phyloP scores from a whole-genome alignment of 768 basidiomycete genomes.

The Mycena galericulata region DNA sequence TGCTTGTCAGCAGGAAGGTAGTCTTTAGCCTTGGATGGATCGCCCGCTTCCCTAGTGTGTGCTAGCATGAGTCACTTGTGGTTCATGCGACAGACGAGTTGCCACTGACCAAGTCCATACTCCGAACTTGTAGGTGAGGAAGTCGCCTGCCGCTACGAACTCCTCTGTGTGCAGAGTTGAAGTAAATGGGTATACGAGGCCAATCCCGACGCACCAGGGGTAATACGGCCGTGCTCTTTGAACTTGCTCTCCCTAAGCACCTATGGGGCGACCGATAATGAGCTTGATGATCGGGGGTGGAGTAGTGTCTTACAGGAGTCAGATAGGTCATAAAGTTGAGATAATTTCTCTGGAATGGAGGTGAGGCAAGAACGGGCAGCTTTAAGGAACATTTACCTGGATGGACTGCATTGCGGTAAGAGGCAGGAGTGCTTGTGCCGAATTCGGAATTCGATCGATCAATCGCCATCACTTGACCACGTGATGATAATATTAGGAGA shows the following conservation, averaged over 20 bases:
- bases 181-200: constrained; percentile 23
- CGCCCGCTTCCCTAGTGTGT: constrained; percentile 89
- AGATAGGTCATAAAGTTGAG: constrained; percentile 96
- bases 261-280: constrained; percentile 56
- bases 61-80: constrained; percentile 21
- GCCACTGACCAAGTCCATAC: constrained; percentile 92
- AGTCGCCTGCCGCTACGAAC: constrained; percentile 98
- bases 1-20: constrained; percentile 97
- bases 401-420: constrained; percentile 37
- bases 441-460: constrained; percentile 2
- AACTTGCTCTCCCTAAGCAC: constrained; percentile 98
- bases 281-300: constrained; percentile 34
- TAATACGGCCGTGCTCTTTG: constrained; percentile 97
- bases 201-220: constrained; percentile 73
- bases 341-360: constrained; percentile 78
- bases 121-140: constrained; percentile 97
- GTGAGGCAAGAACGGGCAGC: constrained; percentile 25
- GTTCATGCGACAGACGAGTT: constrained; percentile 16
- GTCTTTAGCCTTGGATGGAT: constrained; percentile 85
- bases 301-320: constrained; percentile 71
- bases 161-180: constrained; percentile 78
- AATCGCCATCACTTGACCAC: too few species aligned
- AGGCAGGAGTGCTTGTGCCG: background rate
- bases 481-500: too few species aligned
- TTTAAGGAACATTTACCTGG: constrained; percentile 31